A percentile compares a stretch with the other conserved stretches of the same genome.
Conservation (phyloP, 2,329 filamentous ascomycete species). For the Celoporthe dispersa region DNA sequence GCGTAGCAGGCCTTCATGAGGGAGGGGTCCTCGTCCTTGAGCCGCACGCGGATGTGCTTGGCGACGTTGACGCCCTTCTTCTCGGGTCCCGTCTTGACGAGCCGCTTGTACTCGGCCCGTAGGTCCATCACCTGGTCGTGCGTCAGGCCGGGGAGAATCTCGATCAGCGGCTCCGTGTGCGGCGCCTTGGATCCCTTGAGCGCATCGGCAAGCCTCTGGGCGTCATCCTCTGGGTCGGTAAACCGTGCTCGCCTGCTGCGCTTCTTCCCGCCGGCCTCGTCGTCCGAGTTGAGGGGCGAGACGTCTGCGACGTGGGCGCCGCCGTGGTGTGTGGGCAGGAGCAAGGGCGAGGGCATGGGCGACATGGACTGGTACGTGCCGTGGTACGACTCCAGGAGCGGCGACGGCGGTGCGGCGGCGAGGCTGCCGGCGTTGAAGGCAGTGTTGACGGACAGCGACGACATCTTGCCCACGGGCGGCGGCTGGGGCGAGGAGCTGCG, state of each 20-base stretch:
- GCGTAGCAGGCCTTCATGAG: conserved; percentile 93
- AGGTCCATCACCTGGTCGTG: conserved; percentile 88
- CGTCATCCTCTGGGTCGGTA: conserved; percentile 83
- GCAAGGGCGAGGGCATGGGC: conserved; percentile 86
- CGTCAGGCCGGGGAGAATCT: conserved; percentile 81
- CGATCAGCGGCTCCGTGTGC: conserved; percentile 73
- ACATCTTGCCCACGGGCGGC: conserved; percentile 56
- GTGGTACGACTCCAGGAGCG: conserved; percentile 87
- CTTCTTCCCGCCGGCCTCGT: conserved; percentile 50
- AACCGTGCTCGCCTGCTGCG: conserved; percentile 70
- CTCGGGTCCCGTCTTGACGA: conserved; percentile 76
- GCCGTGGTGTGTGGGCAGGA: conserved; percentile 52
- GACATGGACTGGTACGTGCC: conserved; percentile 95
- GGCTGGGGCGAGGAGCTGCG: conserved; percentile 54
- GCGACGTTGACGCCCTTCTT: conserved; percentile 82
- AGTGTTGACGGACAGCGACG: conserved; percentile 55
- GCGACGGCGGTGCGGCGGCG: conserved; percentile 72
- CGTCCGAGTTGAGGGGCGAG: conserved; percentile 57
- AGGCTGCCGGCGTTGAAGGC: conserved; percentile 45
- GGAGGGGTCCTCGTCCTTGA: conserved; percentile 74
- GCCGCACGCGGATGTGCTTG: conserved; percentile 77
- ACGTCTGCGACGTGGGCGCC: conserved; percentile 54
- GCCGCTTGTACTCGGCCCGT: conserved; percentile 85
- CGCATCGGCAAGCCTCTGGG: conserved; percentile 74
- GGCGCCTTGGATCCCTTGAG: conserved; percentile 69